Percentiles rank a stretch among this genome's conserved stretches.
These are phyloP conservation scores for Trichomonascaceae sp. DNA, from an alignment of 1,139 yeast species.

Conservation along the genomic window DNA sequence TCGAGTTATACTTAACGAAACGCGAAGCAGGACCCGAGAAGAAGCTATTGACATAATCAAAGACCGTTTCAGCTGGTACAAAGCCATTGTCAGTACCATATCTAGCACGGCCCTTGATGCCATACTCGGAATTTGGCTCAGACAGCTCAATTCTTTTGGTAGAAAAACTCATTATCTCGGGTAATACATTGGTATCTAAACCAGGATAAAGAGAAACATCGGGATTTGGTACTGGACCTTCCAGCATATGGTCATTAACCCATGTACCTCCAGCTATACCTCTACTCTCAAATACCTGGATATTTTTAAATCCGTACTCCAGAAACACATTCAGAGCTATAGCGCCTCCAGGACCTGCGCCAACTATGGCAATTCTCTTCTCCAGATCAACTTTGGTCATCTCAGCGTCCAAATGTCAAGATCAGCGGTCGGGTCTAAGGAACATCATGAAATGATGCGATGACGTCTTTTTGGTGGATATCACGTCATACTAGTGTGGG, in stretches of 20 bases:
- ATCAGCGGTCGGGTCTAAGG: background rate
- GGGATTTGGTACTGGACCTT: background rate
- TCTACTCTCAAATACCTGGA: slow-evolving; percentile 21
- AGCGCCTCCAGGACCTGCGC: slow-evolving; percentile 25
- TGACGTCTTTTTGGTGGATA: background rate
- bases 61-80: slow-evolving; percentile 9
- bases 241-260: slow-evolving; percentile 16
- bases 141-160: slow-evolving; percentile 7
- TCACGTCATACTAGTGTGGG: background rate
- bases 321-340: slow-evolving; percentile 21
- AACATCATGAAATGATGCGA: background rate
- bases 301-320: slow-evolving; percentile 18
- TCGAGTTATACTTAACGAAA: slow-evolving; percentile 12
- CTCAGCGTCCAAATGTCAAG: background rate
- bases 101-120: slow-evolving; percentile 3
- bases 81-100: slow-evolving; percentile 12
- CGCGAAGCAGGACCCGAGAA: slow-evolving; percentile 9
- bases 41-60: slow-evolving; percentile 9
- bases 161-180: slow-evolving; percentile 14
- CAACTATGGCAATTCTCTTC: slow-evolving; percentile 22
- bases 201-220: slow-evolving; percentile 12
- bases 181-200: slow-evolving; percentile 14
- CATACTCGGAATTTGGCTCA: background rate
- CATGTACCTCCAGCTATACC: slow-evolving; percentile 22
- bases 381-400: background rate